phyloP scores from a whole-genome alignment of 208 protist species.

The Crithidia expoeki region DNA sequence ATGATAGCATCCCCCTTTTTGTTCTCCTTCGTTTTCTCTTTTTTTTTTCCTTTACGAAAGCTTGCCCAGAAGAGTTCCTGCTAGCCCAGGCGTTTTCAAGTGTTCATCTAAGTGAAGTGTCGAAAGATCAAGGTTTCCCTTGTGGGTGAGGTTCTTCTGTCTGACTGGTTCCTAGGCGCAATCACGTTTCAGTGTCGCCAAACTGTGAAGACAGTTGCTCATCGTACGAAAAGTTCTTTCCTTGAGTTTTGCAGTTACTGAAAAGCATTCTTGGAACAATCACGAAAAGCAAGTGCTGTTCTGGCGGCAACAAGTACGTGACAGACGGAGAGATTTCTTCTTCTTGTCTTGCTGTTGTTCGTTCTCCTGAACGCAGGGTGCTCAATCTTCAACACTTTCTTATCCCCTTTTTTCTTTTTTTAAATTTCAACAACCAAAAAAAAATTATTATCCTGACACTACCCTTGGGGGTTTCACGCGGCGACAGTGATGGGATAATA shows the following conservation, averaged over 20 bases:
- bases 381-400: too few relatives aligned
- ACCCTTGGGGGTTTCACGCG: too few relatives aligned
- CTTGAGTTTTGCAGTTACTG: background rate
- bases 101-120: background rate
- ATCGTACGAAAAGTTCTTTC: background rate
- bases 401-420: too few relatives aligned
- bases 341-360: background rate
- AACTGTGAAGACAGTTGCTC: background rate
- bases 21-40: slow-evolving; percentile 7
- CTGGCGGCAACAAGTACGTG: background rate
- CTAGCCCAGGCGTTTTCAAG: background rate
- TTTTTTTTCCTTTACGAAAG: slow-evolving; percentile 2
- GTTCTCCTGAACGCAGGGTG: too few relatives aligned
- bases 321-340: background rate
- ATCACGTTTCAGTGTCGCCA: background rate
- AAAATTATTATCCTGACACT: too few relatives aligned
- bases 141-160: too few relatives aligned
- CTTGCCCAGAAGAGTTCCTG: background rate
- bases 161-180: too few relatives aligned
- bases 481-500: background rate
- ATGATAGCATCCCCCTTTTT: slow-evolving; percentile 14
- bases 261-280: background rate
- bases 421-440: too few relatives aligned
- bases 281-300: background rate
- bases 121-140: background rate